Conservation (phyloP, 164 flowering plant species). For the Nymphaea colorata region DNA sequence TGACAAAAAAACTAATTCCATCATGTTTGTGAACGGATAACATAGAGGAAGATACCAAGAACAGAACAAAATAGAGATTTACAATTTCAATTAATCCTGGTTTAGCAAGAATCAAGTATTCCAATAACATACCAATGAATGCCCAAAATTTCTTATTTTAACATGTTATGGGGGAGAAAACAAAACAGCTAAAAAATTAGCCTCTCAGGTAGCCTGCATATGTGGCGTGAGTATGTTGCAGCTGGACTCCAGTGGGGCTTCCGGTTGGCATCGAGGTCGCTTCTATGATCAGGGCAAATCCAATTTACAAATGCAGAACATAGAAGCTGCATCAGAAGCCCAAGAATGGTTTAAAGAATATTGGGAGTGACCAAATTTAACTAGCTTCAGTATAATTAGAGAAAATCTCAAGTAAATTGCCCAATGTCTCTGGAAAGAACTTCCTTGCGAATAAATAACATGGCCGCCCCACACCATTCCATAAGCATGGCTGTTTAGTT, state of each 20-base stretch:
- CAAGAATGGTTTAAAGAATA: neutral
- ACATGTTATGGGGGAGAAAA: no score
- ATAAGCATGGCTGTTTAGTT: slow-evolving; percentile 37
- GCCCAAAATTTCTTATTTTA: neutral
- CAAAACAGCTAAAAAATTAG: neutral
- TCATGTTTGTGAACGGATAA: neutral
- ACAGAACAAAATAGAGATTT: neutral
- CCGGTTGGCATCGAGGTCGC: neutral
- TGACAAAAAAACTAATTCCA: no score
- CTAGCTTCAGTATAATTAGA: slow-evolving; percentile 35
- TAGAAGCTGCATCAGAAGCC: neutral
- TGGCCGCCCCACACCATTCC: slow-evolving; percentile 72
- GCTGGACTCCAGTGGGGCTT: neutral
- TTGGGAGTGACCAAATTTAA: slow-evolving; percentile 16
- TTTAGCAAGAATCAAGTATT: neutral
- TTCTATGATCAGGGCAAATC: neutral
- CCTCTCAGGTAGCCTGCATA: neutral
- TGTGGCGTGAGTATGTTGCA: neutral
- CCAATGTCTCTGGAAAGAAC: slow-evolving; percentile 52
- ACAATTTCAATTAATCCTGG: neutral
- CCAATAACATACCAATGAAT: neutral
- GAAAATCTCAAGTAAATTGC: slow-evolving; percentile 41
- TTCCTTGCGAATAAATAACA: slow-evolving; percentile 77
- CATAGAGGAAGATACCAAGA: neutral
- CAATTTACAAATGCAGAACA: neutral